Evolutionary conservation across 148 eudicot genomes (phyloP).

Genomic region (Chenopodium berlandieri): DNA sequence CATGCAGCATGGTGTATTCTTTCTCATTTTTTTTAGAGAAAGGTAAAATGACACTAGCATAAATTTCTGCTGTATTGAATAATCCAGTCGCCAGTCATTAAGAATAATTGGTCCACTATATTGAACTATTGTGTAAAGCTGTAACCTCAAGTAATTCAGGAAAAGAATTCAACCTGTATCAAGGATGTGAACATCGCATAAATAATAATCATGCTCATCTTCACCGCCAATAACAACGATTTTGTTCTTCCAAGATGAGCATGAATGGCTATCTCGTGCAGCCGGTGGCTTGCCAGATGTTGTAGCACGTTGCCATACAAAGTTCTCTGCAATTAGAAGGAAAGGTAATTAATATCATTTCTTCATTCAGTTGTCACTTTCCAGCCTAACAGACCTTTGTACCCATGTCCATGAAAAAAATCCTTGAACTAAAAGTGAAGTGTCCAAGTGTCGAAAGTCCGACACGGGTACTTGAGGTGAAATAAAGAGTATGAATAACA

Average conservation of each 20-base stretch:
- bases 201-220: constrained; percentile 71
- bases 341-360: constrained; percentile 14
- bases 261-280: constrained; percentile 88
- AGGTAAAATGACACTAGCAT: background rate
- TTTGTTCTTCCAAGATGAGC: constrained; percentile 87
- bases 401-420: no score
- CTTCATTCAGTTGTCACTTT: background rate
- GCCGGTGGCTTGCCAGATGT: constrained; percentile 78
- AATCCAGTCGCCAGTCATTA: background rate
- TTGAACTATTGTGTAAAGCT: background rate
- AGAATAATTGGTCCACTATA: background rate
- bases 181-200: constrained; percentile 85
- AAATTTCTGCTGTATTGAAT: background rate
- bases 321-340: constrained; percentile 52
- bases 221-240: constrained; percentile 88
- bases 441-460: no score
- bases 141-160: background rate
- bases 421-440: no score
- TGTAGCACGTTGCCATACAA: constrained; percentile 61
- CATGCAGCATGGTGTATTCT: background rate
- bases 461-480: no score
- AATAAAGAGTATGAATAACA: no score
- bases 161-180: constrained; percentile 66
- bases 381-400: background rate
- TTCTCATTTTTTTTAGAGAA: background rate